phyloP scores from a whole-genome alignment of 2,329 filamentous ascomycete species.

The Fusarium armeniacum region DNA sequence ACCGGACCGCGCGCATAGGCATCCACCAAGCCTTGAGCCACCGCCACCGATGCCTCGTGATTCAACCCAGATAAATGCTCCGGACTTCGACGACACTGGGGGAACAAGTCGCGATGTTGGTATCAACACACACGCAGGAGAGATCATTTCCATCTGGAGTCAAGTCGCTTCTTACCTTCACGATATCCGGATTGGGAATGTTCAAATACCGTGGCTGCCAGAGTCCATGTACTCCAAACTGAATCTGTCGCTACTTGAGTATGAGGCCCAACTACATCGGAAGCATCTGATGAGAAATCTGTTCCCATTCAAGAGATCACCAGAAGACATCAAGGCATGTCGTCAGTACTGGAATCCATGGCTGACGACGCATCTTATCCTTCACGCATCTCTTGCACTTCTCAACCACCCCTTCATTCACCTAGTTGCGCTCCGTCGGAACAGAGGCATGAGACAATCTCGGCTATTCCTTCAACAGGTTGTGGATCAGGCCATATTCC shows the following conservation, averaged over 20 bases:
- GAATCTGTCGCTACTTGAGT: slow-evolving; percentile 18
- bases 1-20: background rate
- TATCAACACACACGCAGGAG: slow-evolving; percentile 5
- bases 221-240: slow-evolving; percentile 21
- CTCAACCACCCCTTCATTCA: slow-evolving; percentile 20
- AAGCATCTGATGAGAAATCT: slow-evolving; percentile 24
- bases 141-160: slow-evolving; percentile 10
- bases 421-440: slow-evolving; percentile 10
- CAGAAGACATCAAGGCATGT: background rate
- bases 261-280: slow-evolving; percentile 22
- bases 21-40: slow-evolving; percentile 7
- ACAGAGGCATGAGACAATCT: slow-evolving; percentile 9
- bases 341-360: slow-evolving; percentile 21
- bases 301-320: slow-evolving; percentile 7
- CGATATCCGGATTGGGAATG: slow-evolving; percentile 6
- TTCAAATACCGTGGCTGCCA: slow-evolving; percentile 16
- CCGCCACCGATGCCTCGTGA: slow-evolving; percentile 5
- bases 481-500: slow-evolving; percentile 18
- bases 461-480: slow-evolving; percentile 21
- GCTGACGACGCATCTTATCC: slow-evolving; percentile 15
- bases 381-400: slow-evolving; percentile 23
- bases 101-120: background rate
- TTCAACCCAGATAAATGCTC: background rate
- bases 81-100: slow-evolving; percentile 11
- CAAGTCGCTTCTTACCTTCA: slow-evolving; percentile 14